Evolutionary conservation across 306 rosid genomes (phyloP), one percentile per base, ranked within the genome.

Genomic region (Carpinus fangiana): DNA sequence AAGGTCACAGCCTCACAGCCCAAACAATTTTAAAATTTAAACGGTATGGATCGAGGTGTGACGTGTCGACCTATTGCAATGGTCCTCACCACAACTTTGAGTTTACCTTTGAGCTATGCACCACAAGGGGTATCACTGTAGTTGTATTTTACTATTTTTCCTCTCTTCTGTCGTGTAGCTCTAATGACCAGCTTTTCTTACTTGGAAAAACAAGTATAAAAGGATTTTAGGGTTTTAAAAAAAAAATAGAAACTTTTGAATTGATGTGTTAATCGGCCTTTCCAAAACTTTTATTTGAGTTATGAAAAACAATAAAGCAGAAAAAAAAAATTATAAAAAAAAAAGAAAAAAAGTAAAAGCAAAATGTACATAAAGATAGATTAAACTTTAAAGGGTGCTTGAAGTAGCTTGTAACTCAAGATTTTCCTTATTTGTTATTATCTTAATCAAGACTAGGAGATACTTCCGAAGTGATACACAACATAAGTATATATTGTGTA

Each of bases 391-490:
- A 10, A 51, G 72, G 47, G 52, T 20, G 72, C 70, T 54, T 51
- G 72, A 43, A 78, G 86, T 86, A 86, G 92, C 97, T 87, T 93
- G 87, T 87, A 86, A 55, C 82, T 83, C 90, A 91, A 87, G 98
- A 78, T 79, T 86, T 83, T 73, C 76, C 77, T 34, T 72, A 18
- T 77, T 69, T 75, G 74, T 73, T 73, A 61, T 73, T 69, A 82
- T 81, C 79, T 78, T 51, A 51, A 80, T 82, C 71, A 86, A 81
- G 79, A n/a, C n/a, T n/a, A 76, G 73, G 68, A 79, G 84, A 76
- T 74, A 80, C 84, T 80, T 41, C 1, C 1, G 45, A 6, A 41
- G 45, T 41, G 45, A 41, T 31, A 31, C 7, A 73, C 34, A 75
- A 70, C 57, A 64, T 9, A 38, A 7, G 36, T 45, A 47, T 12